A percentile compares a stretch with the other conserved stretches of the same genome.
phyloP scores from a whole-genome alignment of 1,284 basidiomycete species.

The Sanghuangporus sanghuang region DNA sequence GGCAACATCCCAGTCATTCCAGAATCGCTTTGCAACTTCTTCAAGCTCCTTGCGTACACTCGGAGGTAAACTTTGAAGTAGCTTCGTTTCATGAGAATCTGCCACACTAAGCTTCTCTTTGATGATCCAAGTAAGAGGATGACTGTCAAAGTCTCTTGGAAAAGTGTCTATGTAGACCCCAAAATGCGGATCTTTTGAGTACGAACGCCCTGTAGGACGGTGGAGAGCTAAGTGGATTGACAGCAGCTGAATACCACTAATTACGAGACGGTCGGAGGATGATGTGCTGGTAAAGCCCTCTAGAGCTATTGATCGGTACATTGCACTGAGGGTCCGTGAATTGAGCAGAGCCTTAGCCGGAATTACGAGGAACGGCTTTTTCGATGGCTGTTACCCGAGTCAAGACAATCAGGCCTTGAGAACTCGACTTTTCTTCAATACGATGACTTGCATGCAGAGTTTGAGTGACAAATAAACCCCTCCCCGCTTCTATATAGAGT shows the following conservation, averaged over 20 bases:
- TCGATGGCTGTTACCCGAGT: neutral
- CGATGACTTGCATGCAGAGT: slow-evolving; percentile 37
- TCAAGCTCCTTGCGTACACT: slow-evolving; percentile 42
- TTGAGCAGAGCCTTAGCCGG: slow-evolving; percentile 71
- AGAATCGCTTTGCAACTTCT: slow-evolving; percentile 47
- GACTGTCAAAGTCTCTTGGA: slow-evolving; percentile 61
- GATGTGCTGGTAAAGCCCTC: slow-evolving; percentile 5
- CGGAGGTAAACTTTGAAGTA: slow-evolving; percentile 48
- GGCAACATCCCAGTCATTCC: slow-evolving; percentile 52
- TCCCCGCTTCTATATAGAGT: slow-evolving; percentile 48
- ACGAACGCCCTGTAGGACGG: slow-evolving; percentile 25
- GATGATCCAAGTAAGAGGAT: slow-evolving; percentile 74
- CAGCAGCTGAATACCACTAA: slow-evolving; percentile 54
- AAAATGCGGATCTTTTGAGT: slow-evolving; percentile 56
- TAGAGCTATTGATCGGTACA: slow-evolving; percentile 38
- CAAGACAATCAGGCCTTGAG: neutral
- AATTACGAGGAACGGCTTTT: slow-evolving; percentile 53
- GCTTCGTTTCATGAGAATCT: slow-evolving; percentile 19
- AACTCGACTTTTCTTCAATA: neutral
- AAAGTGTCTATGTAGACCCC: slow-evolving; percentile 72
- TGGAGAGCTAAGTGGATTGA: slow-evolving; percentile 45
- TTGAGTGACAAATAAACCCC: slow-evolving; percentile 60
- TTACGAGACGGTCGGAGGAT: slow-evolving; percentile 19
- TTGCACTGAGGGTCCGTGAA: slow-evolving; percentile 49
- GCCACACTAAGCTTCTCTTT: slow-evolving; percentile 22